A percentile compares a stretch with the other conserved stretches of the same genome.
Evolutionary conservation across 345 rosid genomes (phyloP).

Genomic region (Ricinus communis): DNA sequence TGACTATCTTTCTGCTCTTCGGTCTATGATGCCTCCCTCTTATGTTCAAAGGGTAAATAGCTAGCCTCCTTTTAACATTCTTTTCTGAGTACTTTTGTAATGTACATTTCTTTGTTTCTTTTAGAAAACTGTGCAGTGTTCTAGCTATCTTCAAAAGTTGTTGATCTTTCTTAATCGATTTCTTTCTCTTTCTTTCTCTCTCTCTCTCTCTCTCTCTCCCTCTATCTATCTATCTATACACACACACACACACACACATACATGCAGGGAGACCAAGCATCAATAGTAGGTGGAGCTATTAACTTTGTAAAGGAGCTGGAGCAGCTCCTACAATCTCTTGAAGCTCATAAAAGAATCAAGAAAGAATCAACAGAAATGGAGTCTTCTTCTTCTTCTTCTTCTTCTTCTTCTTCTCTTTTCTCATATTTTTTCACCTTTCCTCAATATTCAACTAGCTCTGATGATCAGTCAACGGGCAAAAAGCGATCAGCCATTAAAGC

Average conservation of each 20-base stretch:
- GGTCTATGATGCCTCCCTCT: conserved; percentile 59
- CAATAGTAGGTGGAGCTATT: conserved; percentile 73
- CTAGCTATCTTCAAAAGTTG: too few relatives aligned
- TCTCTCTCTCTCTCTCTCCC: too few relatives aligned
- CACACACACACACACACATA: too few relatives aligned
- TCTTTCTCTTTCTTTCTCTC: too few relatives aligned
- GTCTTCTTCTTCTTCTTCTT: conserved; percentile 5
- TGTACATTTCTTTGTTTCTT: not conserved
- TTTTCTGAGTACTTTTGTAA: too few relatives aligned
- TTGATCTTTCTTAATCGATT: too few relatives aligned
- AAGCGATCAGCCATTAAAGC: conserved; percentile 22
- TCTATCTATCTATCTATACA: too few relatives aligned
- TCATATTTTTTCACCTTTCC: conserved; percentile 41
- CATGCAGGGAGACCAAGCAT: conserved; percentile 70
- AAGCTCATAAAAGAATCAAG: conserved; percentile 36
- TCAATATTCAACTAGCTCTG: too few relatives aligned
- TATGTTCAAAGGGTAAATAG: conserved; percentile 57
- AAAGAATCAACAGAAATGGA: not conserved
- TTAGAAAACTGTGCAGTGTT: not conserved
- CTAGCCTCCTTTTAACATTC: too few relatives aligned
- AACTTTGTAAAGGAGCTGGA: conserved; percentile 72
- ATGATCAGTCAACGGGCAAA: too few relatives aligned
- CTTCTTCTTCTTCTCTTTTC: not conserved
- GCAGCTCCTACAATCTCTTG: conserved; percentile 52
- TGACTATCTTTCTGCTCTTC: conserved; percentile 54